Percentiles rank a stretch among this genome's conserved stretches.
Conservation (phyloP, 176 grass and related monocot genomes). For the Cenchrus fungigraminus region DNA sequence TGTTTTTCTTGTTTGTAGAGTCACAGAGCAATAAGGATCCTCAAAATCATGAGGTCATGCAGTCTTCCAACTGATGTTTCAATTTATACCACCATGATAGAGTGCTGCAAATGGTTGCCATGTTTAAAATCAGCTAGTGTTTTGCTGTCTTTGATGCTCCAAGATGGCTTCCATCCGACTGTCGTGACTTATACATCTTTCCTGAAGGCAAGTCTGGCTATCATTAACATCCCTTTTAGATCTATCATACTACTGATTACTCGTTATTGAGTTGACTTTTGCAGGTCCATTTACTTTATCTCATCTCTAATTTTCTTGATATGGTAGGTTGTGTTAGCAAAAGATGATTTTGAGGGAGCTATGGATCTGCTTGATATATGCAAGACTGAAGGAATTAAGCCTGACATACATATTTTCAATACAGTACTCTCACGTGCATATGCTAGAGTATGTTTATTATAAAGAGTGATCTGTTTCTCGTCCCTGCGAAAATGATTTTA, state of each 20-base stretch:
- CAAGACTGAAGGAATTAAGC: constrained; percentile 57
- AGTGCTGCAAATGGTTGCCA: constrained; percentile 63
- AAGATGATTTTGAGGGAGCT: constrained; percentile 71
- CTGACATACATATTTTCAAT: constrained; percentile 69
- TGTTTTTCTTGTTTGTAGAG: constrained; percentile 52
- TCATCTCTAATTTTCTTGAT: constrained; percentile 31
- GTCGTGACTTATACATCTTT: constrained; percentile 73
- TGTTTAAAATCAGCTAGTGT: constrained; percentile 62
- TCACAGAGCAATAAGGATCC: constrained; percentile 63
- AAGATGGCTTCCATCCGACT: constrained; percentile 63
- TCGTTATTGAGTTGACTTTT: constrained; percentile 36
- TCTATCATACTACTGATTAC: constrained; percentile 15
- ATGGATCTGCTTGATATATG: constrained; percentile 56
- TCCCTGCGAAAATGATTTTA: constrained; percentile 20
- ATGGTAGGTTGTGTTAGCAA: constrained; percentile 73
- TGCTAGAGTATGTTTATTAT: constrained; percentile 49
- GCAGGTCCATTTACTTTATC: neutral
- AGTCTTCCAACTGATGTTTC: constrained; percentile 54
- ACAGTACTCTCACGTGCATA: constrained; percentile 65
- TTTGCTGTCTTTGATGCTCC: constrained; percentile 79
- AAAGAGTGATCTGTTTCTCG: constrained; percentile 1
- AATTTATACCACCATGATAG: constrained; percentile 87
- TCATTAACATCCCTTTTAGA: neutral
- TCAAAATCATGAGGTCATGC: constrained; percentile 70
- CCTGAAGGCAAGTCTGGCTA: constrained; percentile 43